Evolutionary conservation across 2,329 filamentous ascomycete species (phyloP), one percentile per base, ranked within the genome.

Genomic region (Paecilomyces sp.): DNA sequence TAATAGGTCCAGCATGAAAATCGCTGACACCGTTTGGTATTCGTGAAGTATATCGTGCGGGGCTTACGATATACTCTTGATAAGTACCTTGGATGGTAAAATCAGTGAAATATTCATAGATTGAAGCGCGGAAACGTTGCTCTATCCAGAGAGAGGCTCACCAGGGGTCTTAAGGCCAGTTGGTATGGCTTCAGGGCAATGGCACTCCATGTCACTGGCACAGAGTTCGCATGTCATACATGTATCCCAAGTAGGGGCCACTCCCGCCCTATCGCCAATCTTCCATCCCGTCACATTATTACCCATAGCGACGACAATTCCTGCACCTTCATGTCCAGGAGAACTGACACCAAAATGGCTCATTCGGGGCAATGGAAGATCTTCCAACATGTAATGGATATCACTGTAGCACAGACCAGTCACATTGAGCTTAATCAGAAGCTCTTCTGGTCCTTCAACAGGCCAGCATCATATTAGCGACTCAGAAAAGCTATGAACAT

Each of bases 371-470:
- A 76, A 58, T 0, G 75, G 78, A 72, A 82, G 78, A 66, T 86
- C 83, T 58, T 79, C 79, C 55, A 80, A 62, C 81, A 85, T 84
- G 70, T 81, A 81, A 66, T 86, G 83, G 18, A 86, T 70, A 64
- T 86, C 84, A 34, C 77, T 80, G 61, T 81, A 79, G 72, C 84
- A 86, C 55, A 86, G 75, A 0, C 84, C 84, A 1, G 83, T 86
- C 28, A 77, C 77, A 60, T 85, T 86, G 57, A 86, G 74, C 57
- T 79, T 80, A 66, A 86, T 76, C 9, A 86, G 75, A 24, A 86
- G 71, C 60, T 86, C 83, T 56, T 83, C 76, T 7, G 80, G 79
- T 12, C 79, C 80, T 81, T 60, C 13, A 50, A 54, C 30, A 6
- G 9, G 15, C 30, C n/a, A 22, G 9, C 2, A n/a, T 13, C 9